These are phyloP conservation scores for Perkinsus chesapeaki DNA, from an alignment of 169 alveolate species.

Conservation along the genomic window DNA sequence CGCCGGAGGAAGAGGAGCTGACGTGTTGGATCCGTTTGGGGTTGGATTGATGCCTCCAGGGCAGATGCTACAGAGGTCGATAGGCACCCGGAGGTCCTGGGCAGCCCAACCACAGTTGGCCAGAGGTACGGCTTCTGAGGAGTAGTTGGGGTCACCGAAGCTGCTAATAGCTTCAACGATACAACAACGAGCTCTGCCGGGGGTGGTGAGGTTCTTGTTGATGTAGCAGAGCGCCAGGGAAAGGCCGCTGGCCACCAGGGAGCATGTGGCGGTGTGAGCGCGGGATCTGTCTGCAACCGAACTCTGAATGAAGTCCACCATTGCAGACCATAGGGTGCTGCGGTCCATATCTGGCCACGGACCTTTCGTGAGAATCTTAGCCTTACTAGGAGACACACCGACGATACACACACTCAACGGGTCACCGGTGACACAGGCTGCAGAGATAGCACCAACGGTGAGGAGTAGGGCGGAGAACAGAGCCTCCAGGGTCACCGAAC, in stretches of 20 bases:
- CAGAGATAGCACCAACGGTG: background rate
- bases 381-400: background rate
- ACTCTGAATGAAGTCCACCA: background rate
- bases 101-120: slow-evolving; percentile 3
- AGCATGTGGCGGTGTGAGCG: background rate
- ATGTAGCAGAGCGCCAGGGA: background rate
- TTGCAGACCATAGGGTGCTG: background rate
- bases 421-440: background rate
- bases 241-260: background rate
- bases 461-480: background rate
- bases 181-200: background rate
- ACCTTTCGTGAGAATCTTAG: background rate
- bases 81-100: background rate
- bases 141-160: background rate
- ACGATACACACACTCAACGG: background rate
- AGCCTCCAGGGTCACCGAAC: background rate
- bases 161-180: background rate
- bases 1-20: background rate
- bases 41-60: background rate
- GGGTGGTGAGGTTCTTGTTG: background rate
- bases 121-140: background rate
- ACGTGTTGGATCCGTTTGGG: background rate
- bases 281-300: background rate
- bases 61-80: background rate
- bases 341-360: background rate